Percentiles rank a stretch among this genome's conserved stretches.
phyloP scores from a whole-genome alignment of 2,329 filamentous ascomycete species.

The Fusarium coffeatum region DNA sequence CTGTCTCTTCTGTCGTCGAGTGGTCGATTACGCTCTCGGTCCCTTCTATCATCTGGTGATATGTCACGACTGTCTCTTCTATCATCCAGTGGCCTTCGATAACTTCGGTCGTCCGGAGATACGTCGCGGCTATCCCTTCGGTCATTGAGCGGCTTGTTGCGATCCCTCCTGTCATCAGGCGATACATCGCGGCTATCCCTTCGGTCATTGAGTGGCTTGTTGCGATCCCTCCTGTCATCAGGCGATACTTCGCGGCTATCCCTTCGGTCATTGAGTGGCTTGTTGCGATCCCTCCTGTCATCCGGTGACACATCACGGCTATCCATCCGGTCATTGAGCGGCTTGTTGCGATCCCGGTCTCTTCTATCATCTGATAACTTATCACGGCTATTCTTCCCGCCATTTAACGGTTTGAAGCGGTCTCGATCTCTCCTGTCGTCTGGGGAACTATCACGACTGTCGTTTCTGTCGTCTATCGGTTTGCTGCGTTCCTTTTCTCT shows the following conservation, averaged over 20 bases:
- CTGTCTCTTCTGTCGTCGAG: slow-evolving; percentile 10
- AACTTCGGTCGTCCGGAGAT: not conserved
- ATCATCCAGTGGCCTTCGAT: not conserved
- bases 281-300: not conserved
- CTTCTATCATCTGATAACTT: not conserved
- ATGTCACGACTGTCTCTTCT: not conserved
- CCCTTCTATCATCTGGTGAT: not conserved
- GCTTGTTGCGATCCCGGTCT: not conserved
- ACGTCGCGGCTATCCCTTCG: not conserved
- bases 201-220: not conserved
- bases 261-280: not conserved
- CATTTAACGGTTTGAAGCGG: not conserved
- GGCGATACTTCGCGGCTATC: not conserved
- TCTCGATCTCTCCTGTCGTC: not conserved
- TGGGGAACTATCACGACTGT: slow-evolving; percentile 8
- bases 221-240: not conserved
- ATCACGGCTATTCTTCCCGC: not conserved
- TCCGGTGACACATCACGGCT: not conserved
- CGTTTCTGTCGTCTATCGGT: not conserved
- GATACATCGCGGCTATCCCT: not conserved
- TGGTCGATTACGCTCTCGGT: slow-evolving; percentile 3
- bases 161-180: not conserved
- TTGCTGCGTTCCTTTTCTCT: slow-evolving; percentile 8
- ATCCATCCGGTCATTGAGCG: not conserved
- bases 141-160: not conserved